Conservation (phyloP, 1,284 basidiomycete genomes). For the Ustilago cynodontis region DNA sequence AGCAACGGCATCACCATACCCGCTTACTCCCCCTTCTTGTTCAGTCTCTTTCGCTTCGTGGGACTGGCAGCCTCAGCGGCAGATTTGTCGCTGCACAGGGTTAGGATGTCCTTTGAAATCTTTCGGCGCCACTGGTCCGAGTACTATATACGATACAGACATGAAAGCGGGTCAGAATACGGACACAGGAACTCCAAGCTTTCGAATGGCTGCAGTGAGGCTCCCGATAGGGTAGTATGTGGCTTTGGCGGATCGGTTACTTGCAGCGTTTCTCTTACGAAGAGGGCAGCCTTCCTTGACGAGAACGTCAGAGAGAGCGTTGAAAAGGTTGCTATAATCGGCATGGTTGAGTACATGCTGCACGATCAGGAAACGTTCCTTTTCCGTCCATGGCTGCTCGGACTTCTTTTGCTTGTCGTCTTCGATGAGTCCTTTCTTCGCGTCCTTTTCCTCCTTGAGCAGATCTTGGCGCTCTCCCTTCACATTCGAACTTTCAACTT, state of each 20-base stretch:
- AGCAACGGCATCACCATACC: background rate
- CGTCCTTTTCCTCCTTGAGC: background rate
- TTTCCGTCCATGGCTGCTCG: constrained; percentile 26
- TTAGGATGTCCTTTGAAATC: constrained; percentile 26
- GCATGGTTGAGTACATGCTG: constrained; percentile 23
- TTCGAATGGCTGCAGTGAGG: background rate
- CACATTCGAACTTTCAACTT: background rate
- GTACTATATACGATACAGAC: constrained; percentile 9
- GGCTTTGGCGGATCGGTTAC: too few species aligned
- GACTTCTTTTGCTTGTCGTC: constrained; percentile 9
- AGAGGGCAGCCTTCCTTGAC: constrained; percentile 14
- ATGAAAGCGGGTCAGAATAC: too few species aligned
- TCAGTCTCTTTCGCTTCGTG: too few species aligned
- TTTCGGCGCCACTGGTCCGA: constrained; percentile 37
- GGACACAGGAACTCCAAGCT: too few species aligned
- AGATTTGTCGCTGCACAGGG: constrained; percentile 13
- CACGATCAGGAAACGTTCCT: constrained; percentile 30
- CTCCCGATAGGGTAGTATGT: too few species aligned
- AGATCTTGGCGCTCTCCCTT: background rate
- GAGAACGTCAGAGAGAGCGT: constrained; percentile 8
- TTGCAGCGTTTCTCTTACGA: constrained; percentile 12
- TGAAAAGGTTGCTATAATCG: constrained; percentile 11
- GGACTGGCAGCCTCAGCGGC: background rate
- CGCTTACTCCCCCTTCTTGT: constrained; percentile 1
- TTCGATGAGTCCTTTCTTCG: background rate